Conservation (phyloP, 495 filamentous ascomycete genomes). For the Hypomontagnella monticulosa region DNA sequence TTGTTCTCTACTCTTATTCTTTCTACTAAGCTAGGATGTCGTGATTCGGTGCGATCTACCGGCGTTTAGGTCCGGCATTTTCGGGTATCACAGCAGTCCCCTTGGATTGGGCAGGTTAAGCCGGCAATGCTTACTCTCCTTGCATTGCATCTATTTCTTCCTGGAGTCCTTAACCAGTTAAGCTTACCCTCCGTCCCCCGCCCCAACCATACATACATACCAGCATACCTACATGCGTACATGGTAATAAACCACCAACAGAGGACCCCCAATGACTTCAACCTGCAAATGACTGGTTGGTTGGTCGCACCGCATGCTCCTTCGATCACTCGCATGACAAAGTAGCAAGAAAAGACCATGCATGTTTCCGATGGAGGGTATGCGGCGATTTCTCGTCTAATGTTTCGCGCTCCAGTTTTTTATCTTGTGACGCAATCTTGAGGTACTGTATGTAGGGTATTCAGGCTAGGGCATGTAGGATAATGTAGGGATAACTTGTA, state of each 20-base stretch:
- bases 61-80: slow-evolving; percentile 13
- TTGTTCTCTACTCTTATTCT: not conserved
- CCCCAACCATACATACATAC: slow-evolving; percentile 26
- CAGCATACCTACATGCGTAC: no score
- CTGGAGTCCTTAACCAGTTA: slow-evolving; percentile 12
- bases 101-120: slow-evolving; percentile 27
- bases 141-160: slow-evolving; percentile 29
- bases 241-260: no score
- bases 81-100: slow-evolving; percentile 3
- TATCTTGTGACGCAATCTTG: slow-evolving; percentile 25
- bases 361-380: slow-evolving; percentile 16
- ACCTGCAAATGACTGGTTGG: not conserved
- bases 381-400: slow-evolving; percentile 22
- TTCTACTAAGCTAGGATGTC: not conserved
- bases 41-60: slow-evolving; percentile 2
- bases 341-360: slow-evolving; percentile 12
- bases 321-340: slow-evolving; percentile 41
- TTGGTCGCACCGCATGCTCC: slow-evolving; percentile 40
- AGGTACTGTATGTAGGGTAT: not conserved
- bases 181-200: slow-evolving; percentile 27
- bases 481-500: no score
- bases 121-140: slow-evolving; percentile 21
- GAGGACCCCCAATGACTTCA: no score
- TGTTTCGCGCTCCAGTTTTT: not conserved
- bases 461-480: no score